Conservation (phyloP, 768 basidiomycete species). For the Lentinula lateritia region DNA sequence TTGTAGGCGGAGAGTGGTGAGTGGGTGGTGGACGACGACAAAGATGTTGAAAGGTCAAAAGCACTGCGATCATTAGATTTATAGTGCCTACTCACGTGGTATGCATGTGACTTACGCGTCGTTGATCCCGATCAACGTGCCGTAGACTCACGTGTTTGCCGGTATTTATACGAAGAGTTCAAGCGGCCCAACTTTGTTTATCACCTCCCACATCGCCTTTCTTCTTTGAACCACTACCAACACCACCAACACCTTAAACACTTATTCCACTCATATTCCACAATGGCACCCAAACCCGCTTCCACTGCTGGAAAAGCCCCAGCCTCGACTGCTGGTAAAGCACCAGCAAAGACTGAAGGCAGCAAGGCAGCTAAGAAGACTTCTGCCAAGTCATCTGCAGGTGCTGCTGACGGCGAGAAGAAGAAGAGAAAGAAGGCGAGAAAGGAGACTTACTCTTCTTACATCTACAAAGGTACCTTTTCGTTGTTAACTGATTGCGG, state of each 20-base stretch:
- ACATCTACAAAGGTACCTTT: conserved; percentile 76
- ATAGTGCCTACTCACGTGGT: conserved; percentile 24
- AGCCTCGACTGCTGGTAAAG: conserved; percentile 67
- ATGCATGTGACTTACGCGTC: conserved; percentile 10
- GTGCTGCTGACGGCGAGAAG: conserved; percentile 64
- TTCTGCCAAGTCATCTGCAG: conserved; percentile 42
- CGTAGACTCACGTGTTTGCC: conserved; percentile 37
- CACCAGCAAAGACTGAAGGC: conserved; percentile 64
- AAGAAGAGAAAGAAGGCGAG: conserved; percentile 82
- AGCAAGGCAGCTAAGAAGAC: conserved; percentile 81
- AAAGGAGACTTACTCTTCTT: conserved; percentile 92
- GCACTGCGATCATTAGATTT: conserved; percentile 22
- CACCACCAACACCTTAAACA: conserved; percentile 2
- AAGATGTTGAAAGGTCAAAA: conserved; percentile 10
- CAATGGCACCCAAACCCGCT: conserved; percentile 70
- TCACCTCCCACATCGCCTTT: conserved; percentile 8
- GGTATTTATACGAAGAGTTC: conserved; percentile 12
- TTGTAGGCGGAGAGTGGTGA: neutral
- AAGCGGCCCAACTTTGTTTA: neutral
- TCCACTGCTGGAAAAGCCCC: conserved; percentile 84
- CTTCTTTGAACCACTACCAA: conserved; percentile 12
- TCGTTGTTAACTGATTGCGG: neutral
- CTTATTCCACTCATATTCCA: neutral
- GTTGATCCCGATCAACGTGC: neutral
- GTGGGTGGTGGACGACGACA: neutral